phyloP scores from a whole-genome alignment of 768 basidiomycete genomes.

The Amanita polypyramis region DNA sequence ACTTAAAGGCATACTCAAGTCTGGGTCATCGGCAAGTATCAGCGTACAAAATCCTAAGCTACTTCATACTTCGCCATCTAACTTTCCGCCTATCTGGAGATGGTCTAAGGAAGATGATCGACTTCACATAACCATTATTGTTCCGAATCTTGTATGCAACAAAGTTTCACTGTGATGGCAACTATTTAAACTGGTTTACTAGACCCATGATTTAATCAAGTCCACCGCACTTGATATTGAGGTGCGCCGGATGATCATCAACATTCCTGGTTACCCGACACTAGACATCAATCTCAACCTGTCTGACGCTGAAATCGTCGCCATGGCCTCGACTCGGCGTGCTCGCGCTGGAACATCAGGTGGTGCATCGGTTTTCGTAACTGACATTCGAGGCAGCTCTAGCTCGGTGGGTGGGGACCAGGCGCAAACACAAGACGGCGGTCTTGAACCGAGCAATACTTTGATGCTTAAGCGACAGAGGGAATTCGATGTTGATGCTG shows the following conservation, averaged over 20 bases:
- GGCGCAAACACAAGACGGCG: constrained; percentile 3
- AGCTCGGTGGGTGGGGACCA: not conserved
- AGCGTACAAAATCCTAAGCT: not conserved
- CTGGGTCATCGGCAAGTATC: constrained; percentile 6
- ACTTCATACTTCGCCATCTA: not conserved
- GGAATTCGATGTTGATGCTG: constrained; percentile 49
- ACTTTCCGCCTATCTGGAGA: constrained; percentile 29
- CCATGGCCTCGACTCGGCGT: constrained; percentile 13
- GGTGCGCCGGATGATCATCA: constrained; percentile 42
- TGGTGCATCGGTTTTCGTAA: not conserved
- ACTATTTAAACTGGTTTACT: not conserved
- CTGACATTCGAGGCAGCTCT: not conserved
- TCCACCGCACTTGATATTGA: constrained; percentile 56
- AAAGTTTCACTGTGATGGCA: not conserved
- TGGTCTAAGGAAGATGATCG: constrained; percentile 33
- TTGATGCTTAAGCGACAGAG: constrained; percentile 48
- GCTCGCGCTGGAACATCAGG: constrained; percentile 5
- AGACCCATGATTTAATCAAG: constrained; percentile 39
- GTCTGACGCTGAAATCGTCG: constrained; percentile 43
- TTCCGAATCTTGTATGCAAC: constrained; percentile 48
- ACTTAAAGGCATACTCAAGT: constrained; percentile 36
- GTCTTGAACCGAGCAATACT: constrained; percentile 18
- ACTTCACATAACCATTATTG: constrained; percentile 38
- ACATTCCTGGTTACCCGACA: constrained; percentile 33
- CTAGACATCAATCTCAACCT: constrained; percentile 51